Base-by-base conservation (phyloP, 352 stramenopile genomes). In the Plasmopara muralis region DNA sequence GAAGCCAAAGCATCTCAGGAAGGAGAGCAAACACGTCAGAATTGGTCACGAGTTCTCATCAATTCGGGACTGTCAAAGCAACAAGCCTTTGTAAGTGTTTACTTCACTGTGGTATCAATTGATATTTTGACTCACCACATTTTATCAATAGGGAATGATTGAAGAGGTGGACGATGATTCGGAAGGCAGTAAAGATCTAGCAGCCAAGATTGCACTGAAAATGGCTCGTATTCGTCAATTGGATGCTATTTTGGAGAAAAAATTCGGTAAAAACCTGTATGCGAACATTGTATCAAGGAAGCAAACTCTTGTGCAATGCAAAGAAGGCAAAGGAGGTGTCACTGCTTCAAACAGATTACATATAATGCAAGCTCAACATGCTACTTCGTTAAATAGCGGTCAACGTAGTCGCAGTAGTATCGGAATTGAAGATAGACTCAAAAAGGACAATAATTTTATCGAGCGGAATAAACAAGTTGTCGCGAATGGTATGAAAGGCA, bases 151-250 rank as follows among this genome's bases (percentile, higher is more conserved):
- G 76, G 76, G 73, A 6, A 47, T 56, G 15, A 45, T 87, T 42
- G 62, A 78, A 16, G 72, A 83, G 13, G 64, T 64, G 9, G 60
- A 77, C 5, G 62, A 60, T 7, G 56, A 59, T 9, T 34, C 38
- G 1, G 56, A 69, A 42, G 63, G 54, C 0, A 64, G 65, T n/a
- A 46, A 42, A 5, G 55, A 50, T 9, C 43, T 85, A 20, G 59
- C 64, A 16, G 62, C 74, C 34, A 89, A 87, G 48, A 85, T 89
- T 34, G 78, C 75, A n/a, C 53, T 87, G 35, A 87, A 87, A 55
- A 82, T 85, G 61, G 74, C 75, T 16, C 71, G 70, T 6, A 75
- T 89, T 41, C 72, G 72, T 20, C 75, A 85, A 35, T 50, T 85
- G 8, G 78, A 89, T 46, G 56, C 48, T 0, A 63, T 85, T 34